A percentile compares a stretch with the other conserved stretches of the same genome.
Evolutionary conservation across 2,329 filamentous ascomycete genomes (phyloP).

Genomic region (Phyllosticta citribraziliensis): DNA sequence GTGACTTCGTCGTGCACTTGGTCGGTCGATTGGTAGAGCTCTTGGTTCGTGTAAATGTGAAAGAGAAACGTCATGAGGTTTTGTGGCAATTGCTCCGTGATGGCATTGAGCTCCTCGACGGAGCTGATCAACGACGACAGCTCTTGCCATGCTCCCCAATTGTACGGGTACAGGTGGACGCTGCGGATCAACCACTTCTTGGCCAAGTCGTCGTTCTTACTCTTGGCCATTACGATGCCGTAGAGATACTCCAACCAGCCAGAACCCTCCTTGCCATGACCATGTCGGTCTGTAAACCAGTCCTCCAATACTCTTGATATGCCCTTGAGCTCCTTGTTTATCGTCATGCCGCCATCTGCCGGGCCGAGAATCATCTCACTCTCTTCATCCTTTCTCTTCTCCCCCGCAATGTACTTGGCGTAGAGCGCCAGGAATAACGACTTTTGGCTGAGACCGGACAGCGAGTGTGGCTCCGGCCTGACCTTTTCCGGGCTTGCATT

Average conservation of each 20-base stretch:
- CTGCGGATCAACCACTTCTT: constrained; percentile 81
- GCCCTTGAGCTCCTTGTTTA: constrained; percentile 73
- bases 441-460: constrained; percentile 66
- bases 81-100: constrained; percentile 65
- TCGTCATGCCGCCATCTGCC: constrained; percentile 71
- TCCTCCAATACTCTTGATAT: constrained; percentile 67
- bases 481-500: constrained; percentile 25
- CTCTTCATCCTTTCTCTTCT: constrained; percentile 94
- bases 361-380: constrained; percentile 96
- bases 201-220: constrained; percentile 79
- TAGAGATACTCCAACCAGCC: constrained; percentile 96
- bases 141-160: constrained; percentile 96
- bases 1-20: constrained; percentile 64
- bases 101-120: constrained; percentile 70
- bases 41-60: constrained; percentile 79
- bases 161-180: constrained; percentile 83
- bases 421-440: constrained; percentile 88
- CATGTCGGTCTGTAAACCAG: constrained; percentile 61
- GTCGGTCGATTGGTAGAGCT: constrained; percentile 78
- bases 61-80: constrained; percentile 94
- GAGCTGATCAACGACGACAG: constrained; percentile 70
- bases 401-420: constrained; percentile 82
- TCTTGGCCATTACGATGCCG: constrained; percentile 79
- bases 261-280: constrained; percentile 54
- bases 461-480: constrained; percentile 20